Conservation (phyloP, 2,329 filamentous ascomycete genomes). For the Cytospora chrysosperma region DNA sequence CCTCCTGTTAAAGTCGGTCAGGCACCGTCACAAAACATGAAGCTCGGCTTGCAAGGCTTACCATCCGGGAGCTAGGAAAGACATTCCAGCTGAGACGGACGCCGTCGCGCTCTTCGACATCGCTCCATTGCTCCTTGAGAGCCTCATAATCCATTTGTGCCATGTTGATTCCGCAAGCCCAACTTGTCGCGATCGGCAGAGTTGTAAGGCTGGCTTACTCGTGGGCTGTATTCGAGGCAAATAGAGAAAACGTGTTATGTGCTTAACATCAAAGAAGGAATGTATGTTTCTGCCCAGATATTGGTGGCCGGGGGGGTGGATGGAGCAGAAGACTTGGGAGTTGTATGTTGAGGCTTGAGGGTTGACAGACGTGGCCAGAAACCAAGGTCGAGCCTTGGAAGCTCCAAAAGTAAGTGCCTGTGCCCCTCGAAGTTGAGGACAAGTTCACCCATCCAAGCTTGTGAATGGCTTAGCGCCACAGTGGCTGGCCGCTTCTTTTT, state of each 20-base stretch:
- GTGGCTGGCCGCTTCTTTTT: conserved; percentile 20
- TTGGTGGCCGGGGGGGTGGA: conserved; percentile 3
- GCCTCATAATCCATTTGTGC: conserved; percentile 81
- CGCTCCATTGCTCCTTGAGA: conserved; percentile 93
- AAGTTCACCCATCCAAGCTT: conserved; percentile 25
- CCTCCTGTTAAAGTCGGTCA: conserved; percentile 64
- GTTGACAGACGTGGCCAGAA: conserved; percentile 24
- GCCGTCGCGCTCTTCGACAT: conserved; percentile 95
- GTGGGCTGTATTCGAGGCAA: conserved; percentile 1
- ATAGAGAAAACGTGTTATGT: not conserved
- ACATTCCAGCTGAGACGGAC: conserved; percentile 98
- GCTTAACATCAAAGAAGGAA: not conserved
- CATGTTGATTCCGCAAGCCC: conserved; percentile 20
- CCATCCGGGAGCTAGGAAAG: conserved; percentile 97
- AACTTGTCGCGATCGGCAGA: conserved; percentile 5
- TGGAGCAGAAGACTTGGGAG: not conserved
- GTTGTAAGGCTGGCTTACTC: not conserved
- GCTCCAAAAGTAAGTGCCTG: conserved; percentile 20
- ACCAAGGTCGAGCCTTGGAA: conserved; percentile 17
- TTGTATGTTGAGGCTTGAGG: not conserved
- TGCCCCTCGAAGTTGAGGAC: conserved; percentile 24
- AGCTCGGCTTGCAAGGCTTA: conserved; percentile 40
- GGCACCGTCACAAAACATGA: conserved; percentile 19
- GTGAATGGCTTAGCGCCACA: conserved; percentile 20
- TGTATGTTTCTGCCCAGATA: conserved; percentile 1